Base-by-base conservation (phyloP, 257 asterid genomes). In the Voacanga thouarsii region DNA sequence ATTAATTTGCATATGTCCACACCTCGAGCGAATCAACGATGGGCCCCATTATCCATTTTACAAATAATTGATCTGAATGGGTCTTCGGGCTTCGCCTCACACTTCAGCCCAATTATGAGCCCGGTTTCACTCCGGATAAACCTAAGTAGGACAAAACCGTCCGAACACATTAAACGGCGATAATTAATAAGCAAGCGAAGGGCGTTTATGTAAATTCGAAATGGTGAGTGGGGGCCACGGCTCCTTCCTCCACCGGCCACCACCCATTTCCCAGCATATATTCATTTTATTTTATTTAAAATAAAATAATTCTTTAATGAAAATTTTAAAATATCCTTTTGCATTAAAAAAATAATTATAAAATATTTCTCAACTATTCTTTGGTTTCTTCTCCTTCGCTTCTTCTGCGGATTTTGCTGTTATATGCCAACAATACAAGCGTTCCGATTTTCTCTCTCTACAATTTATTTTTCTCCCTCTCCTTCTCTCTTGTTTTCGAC, bases 371-470 rank as follows among this genome's bases (percentile, higher is more conserved):
- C 59, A 51, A 71, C 71, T 70, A 67, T 83, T 81, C 70, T 79
- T 89, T 87, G 86, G 86, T 85, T 91, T 86, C 94, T 85, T 87
- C 97, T 82, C 83, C 90, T 77, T 82, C 87, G 85, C 92, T 85
- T 82, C 92, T 82, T 85, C 94, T 86, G 80, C 90, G 90, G 89
- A 81, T 79, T 88, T 91, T 80, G 88, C 84, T 78, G 87, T 81
- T 83, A 73, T 81, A 68, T 75, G 74, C 78, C 80, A 69, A 75
- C 82, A 72, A 63, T 71, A 53, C 67, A 79, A 79, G 74, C 71
- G 76, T 82, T 79, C 78, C 45, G 30, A 60, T 77, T 79, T 72
- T 71, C 66, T 82, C 78, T 75, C 71, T 72, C 75, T 53, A 73
- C 74, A 68, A 39, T 78, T 70, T 67, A 64, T 74, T 77, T 83